A percentile compares a stretch with the other conserved stretches of the same genome.
Conservation (phyloP, 2,329 filamentous ascomycete species). For the Teratosphaeriaceae sp. region DNA sequence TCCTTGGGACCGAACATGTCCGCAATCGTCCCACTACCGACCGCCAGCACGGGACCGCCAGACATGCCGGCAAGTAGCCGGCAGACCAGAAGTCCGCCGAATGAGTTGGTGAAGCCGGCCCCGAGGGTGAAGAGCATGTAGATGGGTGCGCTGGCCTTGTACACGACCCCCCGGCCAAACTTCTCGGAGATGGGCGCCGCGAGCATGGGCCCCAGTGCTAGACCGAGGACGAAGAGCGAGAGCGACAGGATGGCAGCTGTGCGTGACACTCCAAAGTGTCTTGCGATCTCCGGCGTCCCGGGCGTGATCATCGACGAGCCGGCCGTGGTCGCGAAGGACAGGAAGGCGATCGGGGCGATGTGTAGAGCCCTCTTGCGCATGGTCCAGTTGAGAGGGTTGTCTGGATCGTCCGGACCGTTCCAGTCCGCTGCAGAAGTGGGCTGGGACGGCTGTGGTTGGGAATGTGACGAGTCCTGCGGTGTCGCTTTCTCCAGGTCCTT, state of each 20-base stretch:
- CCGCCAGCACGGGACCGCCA: constrained; percentile 30
- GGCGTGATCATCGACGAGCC: constrained; percentile 18
- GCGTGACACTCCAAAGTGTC: constrained; percentile 47
- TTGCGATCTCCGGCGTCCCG: constrained; percentile 11
- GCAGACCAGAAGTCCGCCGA: constrained; percentile 63
- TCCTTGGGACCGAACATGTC: constrained; percentile 32
- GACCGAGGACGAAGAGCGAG: constrained; percentile 46
- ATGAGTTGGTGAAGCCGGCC: constrained; percentile 48
- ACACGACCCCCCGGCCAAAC: constrained; percentile 62
- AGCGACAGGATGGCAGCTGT: constrained; percentile 51
- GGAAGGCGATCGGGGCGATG: constrained; percentile 9
- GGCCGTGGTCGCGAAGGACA: constrained; percentile 10
- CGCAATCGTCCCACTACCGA: constrained; percentile 36
- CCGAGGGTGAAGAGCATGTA: constrained; percentile 48
- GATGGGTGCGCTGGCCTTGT: constrained; percentile 58
- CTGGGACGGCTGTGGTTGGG: neutral
- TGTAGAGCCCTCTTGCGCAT: constrained; percentile 27
- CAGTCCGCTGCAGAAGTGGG: constrained; percentile 19
- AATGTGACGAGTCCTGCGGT: constrained; percentile 1
- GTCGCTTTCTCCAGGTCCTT: constrained; percentile 7
- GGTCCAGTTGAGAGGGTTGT: constrained; percentile 18
- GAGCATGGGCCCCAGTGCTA: constrained; percentile 2
- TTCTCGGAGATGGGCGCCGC: constrained; percentile 70
- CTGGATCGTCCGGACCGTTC: constrained; percentile 20
- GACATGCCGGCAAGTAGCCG: constrained; percentile 44